Evolutionary conservation across 345 rosid genomes (phyloP).

Genomic region (Bruguiera gymnorhiza): DNA sequence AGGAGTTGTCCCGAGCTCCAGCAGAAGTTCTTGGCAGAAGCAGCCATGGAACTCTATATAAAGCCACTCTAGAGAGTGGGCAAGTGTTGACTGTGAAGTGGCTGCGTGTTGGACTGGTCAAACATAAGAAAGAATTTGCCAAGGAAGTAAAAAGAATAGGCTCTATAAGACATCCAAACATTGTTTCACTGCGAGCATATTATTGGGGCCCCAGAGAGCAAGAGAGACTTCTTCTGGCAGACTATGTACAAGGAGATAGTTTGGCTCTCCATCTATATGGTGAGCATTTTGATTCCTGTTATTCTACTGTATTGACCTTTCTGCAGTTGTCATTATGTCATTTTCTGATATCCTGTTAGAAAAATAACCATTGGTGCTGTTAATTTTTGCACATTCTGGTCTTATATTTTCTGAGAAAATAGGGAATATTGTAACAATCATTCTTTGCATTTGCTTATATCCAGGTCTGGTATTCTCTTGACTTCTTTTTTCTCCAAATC

Average conservation of each 20-base stretch:
- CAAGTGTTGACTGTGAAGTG: slow-evolving; percentile 90
- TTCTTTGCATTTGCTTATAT: no score
- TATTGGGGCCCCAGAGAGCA: slow-evolving; percentile 98
- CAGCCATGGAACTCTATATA: slow-evolving; percentile 90
- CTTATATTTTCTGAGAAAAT: no score
- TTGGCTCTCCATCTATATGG: slow-evolving; percentile 90
- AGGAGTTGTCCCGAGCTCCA: slow-evolving; percentile 94
- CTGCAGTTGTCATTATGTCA: not conserved
- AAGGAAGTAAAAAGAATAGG: slow-evolving; percentile 85
- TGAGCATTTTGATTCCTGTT: slow-evolving; percentile 31
- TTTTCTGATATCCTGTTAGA: not conserved
- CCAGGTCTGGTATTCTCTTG: no score
- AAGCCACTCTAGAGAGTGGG: slow-evolving; percentile 80
- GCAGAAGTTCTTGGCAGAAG: slow-evolving; percentile 98
- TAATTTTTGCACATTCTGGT: not conserved
- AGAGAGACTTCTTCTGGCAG: slow-evolving; percentile 86
- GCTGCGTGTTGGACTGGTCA: slow-evolving; percentile 91
- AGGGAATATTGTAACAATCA: no score
- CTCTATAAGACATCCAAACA: slow-evolving; percentile 62
- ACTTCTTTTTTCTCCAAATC: no score
- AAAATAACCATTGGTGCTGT: not conserved
- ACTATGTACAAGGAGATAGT: slow-evolving; percentile 84
- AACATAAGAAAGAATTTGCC: slow-evolving; percentile 83
- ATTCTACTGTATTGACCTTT: not conserved
- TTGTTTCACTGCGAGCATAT: slow-evolving; percentile 80